Conservation (phyloP, 495 filamentous ascomycete genomes). For the Penicillium ucsense region DNA sequence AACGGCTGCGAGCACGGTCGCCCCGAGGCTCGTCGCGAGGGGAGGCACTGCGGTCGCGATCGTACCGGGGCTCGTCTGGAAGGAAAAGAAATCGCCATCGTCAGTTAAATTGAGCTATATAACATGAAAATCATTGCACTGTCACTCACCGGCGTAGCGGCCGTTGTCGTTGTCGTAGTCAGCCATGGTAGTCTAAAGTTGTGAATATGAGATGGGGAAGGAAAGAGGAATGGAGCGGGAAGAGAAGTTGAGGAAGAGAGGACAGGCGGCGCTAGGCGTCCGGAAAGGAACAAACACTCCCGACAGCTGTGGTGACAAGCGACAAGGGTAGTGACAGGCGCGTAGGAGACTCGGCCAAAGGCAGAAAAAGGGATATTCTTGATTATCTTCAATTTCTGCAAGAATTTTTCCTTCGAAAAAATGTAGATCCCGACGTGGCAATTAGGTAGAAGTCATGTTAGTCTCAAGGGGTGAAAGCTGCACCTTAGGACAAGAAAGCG, state of each 20-base stretch:
- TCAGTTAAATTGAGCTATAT: neutral
- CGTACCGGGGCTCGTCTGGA: constrained; percentile 71
- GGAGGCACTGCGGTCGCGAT: constrained; percentile 86
- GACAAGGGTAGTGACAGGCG: neutral
- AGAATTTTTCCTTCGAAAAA: too few relatives aligned
- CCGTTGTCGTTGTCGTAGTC: constrained; percentile 83
- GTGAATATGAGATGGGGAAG: constrained; percentile 8
- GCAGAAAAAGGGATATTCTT: neutral
- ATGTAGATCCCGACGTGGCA: neutral
- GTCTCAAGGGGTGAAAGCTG: neutral
- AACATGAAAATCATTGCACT: neutral
- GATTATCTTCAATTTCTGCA: too few relatives aligned
- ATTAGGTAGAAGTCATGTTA: neutral
- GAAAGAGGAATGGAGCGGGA: constrained; percentile 7
- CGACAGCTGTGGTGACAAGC: constrained; percentile 4
- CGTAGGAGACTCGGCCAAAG: neutral
- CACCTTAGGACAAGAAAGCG: neutral
- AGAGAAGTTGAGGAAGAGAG: constrained; percentile 19
- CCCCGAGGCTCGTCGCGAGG: constrained; percentile 68
- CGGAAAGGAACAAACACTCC: constrained; percentile 16
- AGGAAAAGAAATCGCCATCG: neutral
- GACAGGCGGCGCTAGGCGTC: constrained; percentile 11
- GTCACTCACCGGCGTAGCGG: constrained; percentile 70
- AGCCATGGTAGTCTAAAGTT: constrained; percentile 29
- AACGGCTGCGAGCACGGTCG: constrained; percentile 67